Percentiles rank a stretch among this genome's conserved stretches.
Evolutionary conservation across 108 stramenopile species (phyloP).

Genomic region (Fistulifera pelliculosa): DNA sequence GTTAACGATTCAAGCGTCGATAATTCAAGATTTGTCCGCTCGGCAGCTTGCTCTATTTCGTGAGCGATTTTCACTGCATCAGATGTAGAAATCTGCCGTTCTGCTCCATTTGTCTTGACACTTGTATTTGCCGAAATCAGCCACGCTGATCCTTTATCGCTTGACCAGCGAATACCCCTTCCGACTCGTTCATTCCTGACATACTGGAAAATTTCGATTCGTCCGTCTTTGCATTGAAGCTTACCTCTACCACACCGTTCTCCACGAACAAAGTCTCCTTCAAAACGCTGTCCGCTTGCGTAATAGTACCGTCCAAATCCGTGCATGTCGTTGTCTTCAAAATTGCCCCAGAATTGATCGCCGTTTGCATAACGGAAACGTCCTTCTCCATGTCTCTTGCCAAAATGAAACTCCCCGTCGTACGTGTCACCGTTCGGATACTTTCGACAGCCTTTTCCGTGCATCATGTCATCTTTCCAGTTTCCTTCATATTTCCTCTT

Average conservation of each 20-base stretch:
- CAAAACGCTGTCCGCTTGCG: slow-evolving; percentile 33
- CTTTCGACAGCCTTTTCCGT: slow-evolving; percentile 39
- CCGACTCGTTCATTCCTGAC: slow-evolving; percentile 33
- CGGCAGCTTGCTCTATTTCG: slow-evolving; percentile 2
- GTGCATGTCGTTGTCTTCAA: slow-evolving; percentile 14
- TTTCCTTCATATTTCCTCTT: slow-evolving; percentile 51
- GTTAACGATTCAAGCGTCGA: no score
- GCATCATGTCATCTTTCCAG: slow-evolving; percentile 47
- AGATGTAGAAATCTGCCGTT: not conserved
- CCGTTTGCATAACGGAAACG: slow-evolving; percentile 12
- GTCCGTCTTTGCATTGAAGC: slow-evolving; percentile 45
- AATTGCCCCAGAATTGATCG: slow-evolving; percentile 20
- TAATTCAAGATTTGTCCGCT: no score
- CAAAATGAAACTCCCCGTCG: slow-evolving; percentile 27
- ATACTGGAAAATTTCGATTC: slow-evolving; percentile 50
- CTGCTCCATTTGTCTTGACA: not conserved
- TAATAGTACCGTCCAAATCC: slow-evolving; percentile 41
- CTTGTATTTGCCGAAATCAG: not conserved
- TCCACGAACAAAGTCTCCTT: slow-evolving; percentile 44
- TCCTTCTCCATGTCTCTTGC: slow-evolving; percentile 46
- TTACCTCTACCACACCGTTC: slow-evolving; percentile 46
- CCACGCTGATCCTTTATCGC: slow-evolving; percentile 55
- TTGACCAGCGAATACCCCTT: slow-evolving; percentile 51
- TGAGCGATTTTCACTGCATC: slow-evolving; percentile 5
- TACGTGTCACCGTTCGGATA: slow-evolving; percentile 54